Percentiles rank a stretch among this genome's conserved stretches.
Evolutionary conservation across 2,329 filamentous ascomycete genomes (phyloP).

Genomic region (Fusarium sp.): DNA sequence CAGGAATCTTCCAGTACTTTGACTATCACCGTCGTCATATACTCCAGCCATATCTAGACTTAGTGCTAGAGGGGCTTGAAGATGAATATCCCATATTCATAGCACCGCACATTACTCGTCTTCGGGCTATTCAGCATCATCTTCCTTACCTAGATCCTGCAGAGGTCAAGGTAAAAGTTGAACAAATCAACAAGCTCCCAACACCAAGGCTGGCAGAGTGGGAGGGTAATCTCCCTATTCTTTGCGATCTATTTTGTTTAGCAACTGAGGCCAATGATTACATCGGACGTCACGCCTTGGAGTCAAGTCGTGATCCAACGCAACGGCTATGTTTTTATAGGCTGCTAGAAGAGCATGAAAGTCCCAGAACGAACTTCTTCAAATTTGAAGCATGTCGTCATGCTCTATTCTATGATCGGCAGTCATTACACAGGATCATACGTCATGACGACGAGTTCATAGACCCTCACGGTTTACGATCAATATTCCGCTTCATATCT

Average conservation of each 20-base stretch:
- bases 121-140: background rate
- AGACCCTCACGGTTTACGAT: background rate
- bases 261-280: background rate
- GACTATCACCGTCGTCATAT: background rate
- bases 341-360: background rate
- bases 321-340: no score
- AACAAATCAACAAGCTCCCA: background rate
- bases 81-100: background rate
- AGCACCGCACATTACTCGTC: background rate
- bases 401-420: background rate
- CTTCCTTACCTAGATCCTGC: background rate
- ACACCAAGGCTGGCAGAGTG: background rate
- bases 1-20: background rate
- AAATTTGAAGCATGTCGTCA: background rate
- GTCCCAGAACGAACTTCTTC: background rate
- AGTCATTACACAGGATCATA: background rate
- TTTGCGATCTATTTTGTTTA: background rate
- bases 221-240: background rate
- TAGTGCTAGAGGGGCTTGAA: background rate
- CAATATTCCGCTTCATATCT: background rate
- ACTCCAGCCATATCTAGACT: background rate
- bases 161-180: background rate
- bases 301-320: background rate
- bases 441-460: background rate
- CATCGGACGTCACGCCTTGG: background rate